Evolutionary conservation across 495 filamentous ascomycete species (phyloP).

Genomic region (Echria macrotheca): DNA sequence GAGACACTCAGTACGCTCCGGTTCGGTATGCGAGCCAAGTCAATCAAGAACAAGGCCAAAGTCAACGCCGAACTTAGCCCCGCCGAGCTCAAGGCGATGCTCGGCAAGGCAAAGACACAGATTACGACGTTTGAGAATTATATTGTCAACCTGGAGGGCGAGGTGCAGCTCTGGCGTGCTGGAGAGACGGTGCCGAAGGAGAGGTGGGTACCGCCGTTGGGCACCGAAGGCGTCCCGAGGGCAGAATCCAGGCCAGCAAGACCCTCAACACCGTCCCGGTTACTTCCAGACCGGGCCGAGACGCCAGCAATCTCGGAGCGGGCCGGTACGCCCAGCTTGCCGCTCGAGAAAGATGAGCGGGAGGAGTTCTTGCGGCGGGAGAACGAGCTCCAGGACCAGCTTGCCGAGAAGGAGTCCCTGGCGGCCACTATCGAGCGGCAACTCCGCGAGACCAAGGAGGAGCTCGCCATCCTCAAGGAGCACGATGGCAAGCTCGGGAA

Average conservation of each 20-base stretch:
- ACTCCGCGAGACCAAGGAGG: conserved; percentile 74
- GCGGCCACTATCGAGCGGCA: conserved; percentile 71
- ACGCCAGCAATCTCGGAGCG: conserved; percentile 61
- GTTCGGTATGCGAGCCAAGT: conserved; percentile 95
- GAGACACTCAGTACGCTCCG: conserved; percentile 91
- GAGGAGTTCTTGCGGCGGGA: conserved; percentile 94
- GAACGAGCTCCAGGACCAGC: conserved; percentile 94
- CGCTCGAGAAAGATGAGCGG: conserved; percentile 90
- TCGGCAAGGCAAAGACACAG: conserved; percentile 87
- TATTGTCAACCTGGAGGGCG: conserved; percentile 74
- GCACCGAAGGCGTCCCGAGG: conserved; percentile 61
- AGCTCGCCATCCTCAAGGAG: conserved; percentile 74
- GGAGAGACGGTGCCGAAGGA: conserved; percentile 89
- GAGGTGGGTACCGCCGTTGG: conserved; percentile 48
- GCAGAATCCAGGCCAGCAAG: conserved; percentile 54
- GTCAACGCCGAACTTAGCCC: conserved; percentile 97
- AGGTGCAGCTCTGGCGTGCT: conserved; percentile 78
- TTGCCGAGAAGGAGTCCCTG: conserved; percentile 85
- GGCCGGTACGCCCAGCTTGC: conserved; percentile 78
- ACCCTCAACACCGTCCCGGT: conserved; percentile 77
- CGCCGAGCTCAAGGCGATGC: conserved; percentile 81
- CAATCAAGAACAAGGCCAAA: conserved; percentile 99
- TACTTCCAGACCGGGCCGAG: conserved; percentile 73
- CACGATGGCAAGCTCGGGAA: conserved; percentile 72
- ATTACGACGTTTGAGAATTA: conserved; percentile 84